These are phyloP conservation scores for Nakazawaea wyomingensis DNA, from an alignment of 805 yeast species.

Conservation along the genomic window DNA sequence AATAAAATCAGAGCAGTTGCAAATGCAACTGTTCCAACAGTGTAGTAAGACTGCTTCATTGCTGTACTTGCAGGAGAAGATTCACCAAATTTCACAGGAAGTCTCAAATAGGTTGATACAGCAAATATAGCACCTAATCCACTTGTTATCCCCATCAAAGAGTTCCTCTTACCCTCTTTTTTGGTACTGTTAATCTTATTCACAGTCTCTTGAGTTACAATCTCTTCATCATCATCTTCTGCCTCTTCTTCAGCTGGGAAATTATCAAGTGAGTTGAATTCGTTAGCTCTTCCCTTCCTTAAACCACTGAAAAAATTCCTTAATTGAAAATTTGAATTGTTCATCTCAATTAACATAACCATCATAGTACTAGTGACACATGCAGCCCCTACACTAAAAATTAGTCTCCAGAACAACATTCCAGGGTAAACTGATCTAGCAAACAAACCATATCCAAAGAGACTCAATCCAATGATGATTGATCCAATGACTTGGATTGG, in stretches of 20 bases:
- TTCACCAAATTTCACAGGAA: constrained; percentile 47
- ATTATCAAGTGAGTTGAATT: constrained; percentile 7
- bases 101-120: constrained; percentile 47
- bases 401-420: constrained; percentile 42
- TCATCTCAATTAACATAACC: constrained; percentile 43
- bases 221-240: constrained; percentile 15
- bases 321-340: constrained; percentile 36
- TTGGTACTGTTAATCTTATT: constrained; percentile 20
- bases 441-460: constrained; percentile 44
- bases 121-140: constrained; percentile 68
- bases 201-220: constrained; percentile 13
- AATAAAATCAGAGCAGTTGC: constrained; percentile 33
- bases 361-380: constrained; percentile 40
- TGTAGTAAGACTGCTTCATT: constrained; percentile 41
- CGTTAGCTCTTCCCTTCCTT: constrained; percentile 13
- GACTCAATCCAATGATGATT: constrained; percentile 38
- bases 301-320: constrained; percentile 11
- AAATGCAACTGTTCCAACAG: constrained; percentile 41
- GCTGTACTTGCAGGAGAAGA: constrained; percentile 36
- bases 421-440: constrained; percentile 41
- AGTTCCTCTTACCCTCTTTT: constrained; percentile 51
- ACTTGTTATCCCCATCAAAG: constrained; percentile 55
- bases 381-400: constrained; percentile 60
- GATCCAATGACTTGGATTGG: constrained; percentile 46
- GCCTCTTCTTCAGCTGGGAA: constrained; percentile 8